Evolutionary conservation across 169 alveolate species (phyloP), one percentile per base, ranked within the genome.

Genomic region (Eimeria maxima): DNA sequence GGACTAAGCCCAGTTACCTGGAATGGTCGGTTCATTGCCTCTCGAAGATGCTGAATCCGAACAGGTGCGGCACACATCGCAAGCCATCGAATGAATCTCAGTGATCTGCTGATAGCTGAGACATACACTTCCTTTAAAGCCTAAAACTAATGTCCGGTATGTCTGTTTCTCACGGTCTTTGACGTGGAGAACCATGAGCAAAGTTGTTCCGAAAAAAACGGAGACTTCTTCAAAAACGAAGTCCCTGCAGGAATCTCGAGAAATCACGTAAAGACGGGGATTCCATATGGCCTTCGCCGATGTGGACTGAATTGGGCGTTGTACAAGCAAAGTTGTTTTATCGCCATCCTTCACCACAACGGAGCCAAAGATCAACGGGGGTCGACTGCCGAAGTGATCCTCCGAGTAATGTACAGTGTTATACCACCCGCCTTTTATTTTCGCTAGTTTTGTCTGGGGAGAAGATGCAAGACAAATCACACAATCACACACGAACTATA

Each of bases 311-410:
- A 74, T 5, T 24, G 24, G 63, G 4, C 13, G 18, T 55, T 33
- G 7, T 22, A 65, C 83, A 38, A 87, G 44, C 83, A 38, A 38
- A n/a, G 42, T 63, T 16, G 27, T 38, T 16, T 10, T 3, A 13
- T 44, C 65, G 18, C 29, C 42, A 22, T 22, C 8, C 78, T 29
- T 38, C 44, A 44, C 78, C 84, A 87, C 81, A 4, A 63, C 13
- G 60, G 81, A 63, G 67, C 94, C 94, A 65, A 87, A 87, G 5
- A 87, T 87, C 78, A 87, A 20, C 27, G 94, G 94, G 13, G 78
- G 60, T 24, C 47, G 83, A 65, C 27, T 11, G 57, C 73, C 71
- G 55, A 83, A 83, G 38, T 29, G 50, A 47, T 83, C 91, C 20
- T 10, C 20, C 27, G 91, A 83, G 45, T 83, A 83, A 73, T 6